Base-by-base conservation (phyloP, 2,329 filamentous ascomycete genomes). In the Colletotrichum abscissum region DNA sequence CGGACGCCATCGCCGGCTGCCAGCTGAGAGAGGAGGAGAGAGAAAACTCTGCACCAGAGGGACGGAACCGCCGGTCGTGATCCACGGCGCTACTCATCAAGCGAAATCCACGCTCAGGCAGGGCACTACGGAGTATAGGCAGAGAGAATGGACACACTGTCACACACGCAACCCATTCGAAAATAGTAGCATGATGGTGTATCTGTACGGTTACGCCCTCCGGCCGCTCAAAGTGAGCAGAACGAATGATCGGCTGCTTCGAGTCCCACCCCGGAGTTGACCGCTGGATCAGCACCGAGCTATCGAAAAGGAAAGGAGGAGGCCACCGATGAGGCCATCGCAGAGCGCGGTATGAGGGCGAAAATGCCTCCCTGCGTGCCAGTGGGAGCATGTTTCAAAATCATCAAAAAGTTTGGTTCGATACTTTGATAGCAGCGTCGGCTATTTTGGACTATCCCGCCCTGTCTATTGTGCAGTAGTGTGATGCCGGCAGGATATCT, bases 21-120 rank as follows among this genome's bases (percentile, higher is more conserved):
- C 38, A 49, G 42, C 42, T n/a, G 42, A 49, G 42, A n/a, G 19
- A 49, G 8, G 8, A 49, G n/a, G 19, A n/a, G 42, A 42, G 16
- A 22, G 22, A 70, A 52, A 63, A 42, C 30, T 63, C 22, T 58
- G 30, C 49, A 24, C 28, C 58, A 67, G 30, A 57, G 52, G 52
- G 46, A 63, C 58, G 64, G 58, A 58, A 72, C 52, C 49, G 64
- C 69, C 69, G 57, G 64, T 58, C 57, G 52, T 57, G 69, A 69
- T 58, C 64, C 69, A 68, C 35, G 57, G 69, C 64, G 57, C 57
- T 63, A 63, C 33, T 12, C 42, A n/a, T 33, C 11, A 55, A 70
- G 54, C 35, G 35, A 68, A 65, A 64, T 65, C 19, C 57, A 49
- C 52, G 52, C 35, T 22, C 42, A 57, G 38, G 24, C 38, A 60